Base-by-base conservation (phyloP, 2,329 filamentous ascomycete genomes). In the Coniochaeta pulveracea region DNA sequence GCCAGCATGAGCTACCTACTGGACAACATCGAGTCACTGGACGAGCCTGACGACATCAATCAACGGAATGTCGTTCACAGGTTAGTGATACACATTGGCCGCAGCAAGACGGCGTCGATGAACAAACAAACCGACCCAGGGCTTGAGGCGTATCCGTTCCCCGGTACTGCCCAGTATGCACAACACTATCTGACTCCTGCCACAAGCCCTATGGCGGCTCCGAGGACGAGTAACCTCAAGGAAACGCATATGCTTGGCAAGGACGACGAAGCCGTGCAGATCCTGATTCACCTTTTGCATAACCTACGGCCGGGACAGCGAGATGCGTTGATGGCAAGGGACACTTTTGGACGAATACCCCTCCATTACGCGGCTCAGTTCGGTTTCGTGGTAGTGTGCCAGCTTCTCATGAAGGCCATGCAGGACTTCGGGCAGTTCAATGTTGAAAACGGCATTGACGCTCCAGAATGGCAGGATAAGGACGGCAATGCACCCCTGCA, bases 361-460 rank as follows among this genome's bases (percentile, higher is more conserved):
- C 66, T 96, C 9, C 89, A 96, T 53, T 95, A 95, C 51, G 86
- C 86, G 3, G 89, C 91, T 0, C 86, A 96, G 52, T 94, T 93
- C 50, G 91, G 91, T 3, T 86, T 95, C 46, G 83, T 91, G 4
- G 74, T 85, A n/a, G 79, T 95, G 8, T 94, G 85, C 49, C 72
- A 93, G 50, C 69, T 88, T 16, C 72, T 96, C 43, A 88, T 95
- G 61, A 76, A 80, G 41, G 80, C 81, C 47, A 88, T 98, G 77
- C 83, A 89, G 51, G 70, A 77, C 16, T 96, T 89, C 89, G 73
- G 72, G 11, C 78, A 93, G 46, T 94, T 94, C 48, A 72, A 93
- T 47, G 77, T 88, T 18, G 74, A 77, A 22, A 69, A 85, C 40
- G 88, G 88, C 8, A 93, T 98, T 32, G 89, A 96, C 52, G 82